Evolutionary conservation across 2,329 filamentous ascomycete genomes (phyloP).

Genomic region (Escovopsis sp.): DNA sequence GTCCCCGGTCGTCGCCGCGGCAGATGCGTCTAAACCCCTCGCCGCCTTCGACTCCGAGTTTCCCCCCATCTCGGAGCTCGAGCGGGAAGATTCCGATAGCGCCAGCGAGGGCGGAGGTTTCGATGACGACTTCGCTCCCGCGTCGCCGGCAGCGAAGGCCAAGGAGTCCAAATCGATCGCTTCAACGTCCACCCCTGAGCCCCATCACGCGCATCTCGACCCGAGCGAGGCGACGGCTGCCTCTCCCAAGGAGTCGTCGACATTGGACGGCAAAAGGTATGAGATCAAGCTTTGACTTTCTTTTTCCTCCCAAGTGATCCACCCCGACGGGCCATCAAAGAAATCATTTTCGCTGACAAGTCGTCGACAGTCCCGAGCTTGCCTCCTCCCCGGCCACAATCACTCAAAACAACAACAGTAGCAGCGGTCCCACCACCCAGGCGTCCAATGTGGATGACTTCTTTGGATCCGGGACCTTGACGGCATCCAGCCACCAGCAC

Average conservation of each 20-base stretch:
- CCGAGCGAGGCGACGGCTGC: slow-evolving; percentile 3
- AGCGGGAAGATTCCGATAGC: slow-evolving; percentile 70
- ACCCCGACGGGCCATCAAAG: too few relatives aligned
- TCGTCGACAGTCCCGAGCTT: slow-evolving; percentile 13
- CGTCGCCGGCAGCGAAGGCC: slow-evolving; percentile 29
- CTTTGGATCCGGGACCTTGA: slow-evolving; percentile 22
- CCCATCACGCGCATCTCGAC: slow-evolving; percentile 1
- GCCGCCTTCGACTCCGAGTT: slow-evolving; percentile 62
- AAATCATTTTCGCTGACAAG: too few relatives aligned
- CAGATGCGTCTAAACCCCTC: slow-evolving; percentile 24
- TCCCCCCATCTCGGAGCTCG: slow-evolving; percentile 80
- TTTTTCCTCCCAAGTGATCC: too few relatives aligned
- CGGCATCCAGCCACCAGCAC: slow-evolving; percentile 16
- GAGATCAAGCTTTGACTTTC: too few relatives aligned
- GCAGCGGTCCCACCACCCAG: slow-evolving; percentile 8
- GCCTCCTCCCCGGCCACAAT: slow-evolving; percentile 19
- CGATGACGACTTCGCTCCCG: slow-evolving; percentile 79
- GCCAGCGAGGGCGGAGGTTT: slow-evolving; percentile 71
- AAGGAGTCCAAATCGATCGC: slow-evolving; percentile 2
- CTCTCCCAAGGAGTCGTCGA: slow-evolving; percentile 12
- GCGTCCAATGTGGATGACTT: slow-evolving; percentile 27
- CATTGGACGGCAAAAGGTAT: slow-evolving; percentile 12
- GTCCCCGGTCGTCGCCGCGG: slow-evolving; percentile 26
- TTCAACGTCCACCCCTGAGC: slow-evolving; percentile 1
- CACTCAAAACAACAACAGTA: slow-evolving; percentile 9